Percentiles rank a stretch among this genome's conserved stretches.
These are phyloP conservation scores for Xylaria intraflava DNA, from an alignment of 495 filamentous ascomycete species.

Conservation along the genomic window DNA sequence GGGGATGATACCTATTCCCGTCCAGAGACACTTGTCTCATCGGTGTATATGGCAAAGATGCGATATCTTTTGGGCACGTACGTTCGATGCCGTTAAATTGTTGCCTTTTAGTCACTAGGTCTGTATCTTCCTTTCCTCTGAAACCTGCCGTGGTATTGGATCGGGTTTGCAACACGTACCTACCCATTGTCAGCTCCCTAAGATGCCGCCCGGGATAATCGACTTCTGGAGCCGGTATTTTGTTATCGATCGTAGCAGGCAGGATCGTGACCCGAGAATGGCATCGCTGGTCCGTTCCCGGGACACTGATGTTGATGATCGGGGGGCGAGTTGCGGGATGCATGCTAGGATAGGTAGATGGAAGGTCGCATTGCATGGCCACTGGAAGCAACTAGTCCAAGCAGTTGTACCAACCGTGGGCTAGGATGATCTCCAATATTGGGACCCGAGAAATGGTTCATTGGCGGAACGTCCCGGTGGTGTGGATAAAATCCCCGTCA, in stretches of 20 bases:
- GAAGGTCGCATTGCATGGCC: constrained; percentile 8
- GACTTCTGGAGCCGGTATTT: background rate
- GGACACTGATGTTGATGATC: background rate
- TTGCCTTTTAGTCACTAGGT: background rate
- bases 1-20: constrained; percentile 7
- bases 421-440: constrained; percentile 1
- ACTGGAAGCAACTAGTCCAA: constrained; percentile 1
- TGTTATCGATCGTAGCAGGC: background rate
- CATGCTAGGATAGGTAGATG: background rate
- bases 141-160: background rate
- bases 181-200: background rate
- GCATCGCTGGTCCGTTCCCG: background rate
- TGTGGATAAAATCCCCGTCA: constrained; percentile 12
- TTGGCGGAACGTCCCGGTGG: constrained; percentile 14
- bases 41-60: background rate
- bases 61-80: background rate
- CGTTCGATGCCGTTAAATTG: background rate
- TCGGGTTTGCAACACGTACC: background rate
- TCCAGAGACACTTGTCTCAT: background rate
- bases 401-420: constrained; percentile 1
- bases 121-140: background rate
- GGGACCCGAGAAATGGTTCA: constrained; percentile 12
- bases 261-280: background rate
- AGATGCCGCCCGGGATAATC: background rate
- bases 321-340: background rate